phyloP scores from a whole-genome alignment of 495 filamentous ascomycete species.

The Bryoglossum gracile region DNA sequence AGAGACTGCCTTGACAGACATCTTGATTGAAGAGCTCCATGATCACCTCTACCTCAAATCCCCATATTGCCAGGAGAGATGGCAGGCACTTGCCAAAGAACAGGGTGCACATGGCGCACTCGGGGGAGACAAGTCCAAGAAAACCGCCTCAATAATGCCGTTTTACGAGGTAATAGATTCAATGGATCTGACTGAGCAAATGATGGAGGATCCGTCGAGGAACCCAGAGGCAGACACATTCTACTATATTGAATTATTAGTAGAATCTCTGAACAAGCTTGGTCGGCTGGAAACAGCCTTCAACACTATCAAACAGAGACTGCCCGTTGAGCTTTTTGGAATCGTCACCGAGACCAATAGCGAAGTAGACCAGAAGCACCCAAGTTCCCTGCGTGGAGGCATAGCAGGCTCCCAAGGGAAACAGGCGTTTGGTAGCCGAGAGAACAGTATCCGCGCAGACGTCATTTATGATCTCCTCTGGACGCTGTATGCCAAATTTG shows the following conservation, averaged over 20 bases:
- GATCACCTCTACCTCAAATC: constrained; percentile 97
- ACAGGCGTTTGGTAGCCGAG: constrained; percentile 54
- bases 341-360: constrained; percentile 92
- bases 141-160: constrained; percentile 35
- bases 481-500: constrained; percentile 93
- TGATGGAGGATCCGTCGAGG: constrained; percentile 78
- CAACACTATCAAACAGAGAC: constrained; percentile 81
- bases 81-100: constrained; percentile 63
- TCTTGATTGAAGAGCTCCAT: constrained; percentile 91
- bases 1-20: constrained; percentile 84
- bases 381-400: constrained; percentile 54
- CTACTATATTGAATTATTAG: constrained; percentile 78
- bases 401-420: constrained; percentile 50
- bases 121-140: constrained; percentile 37
- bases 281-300: constrained; percentile 78
- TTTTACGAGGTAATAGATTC: constrained; percentile 73
- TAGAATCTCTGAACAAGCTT: constrained; percentile 84
- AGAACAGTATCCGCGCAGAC: constrained; percentile 65
- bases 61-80: constrained; percentile 89
- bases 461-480: constrained; percentile 84
- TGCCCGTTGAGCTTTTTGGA: constrained; percentile 88
- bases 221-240: constrained; percentile 95
- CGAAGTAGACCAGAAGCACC: constrained; percentile 88
- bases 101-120: constrained; percentile 35
- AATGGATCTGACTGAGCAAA: constrained; percentile 58